Percentiles rank a stretch among this genome's conserved stretches.
These are phyloP conservation scores for Cyberlindnera mycetangii DNA, from an alignment of 805 yeast species.

Conservation along the genomic window DNA sequence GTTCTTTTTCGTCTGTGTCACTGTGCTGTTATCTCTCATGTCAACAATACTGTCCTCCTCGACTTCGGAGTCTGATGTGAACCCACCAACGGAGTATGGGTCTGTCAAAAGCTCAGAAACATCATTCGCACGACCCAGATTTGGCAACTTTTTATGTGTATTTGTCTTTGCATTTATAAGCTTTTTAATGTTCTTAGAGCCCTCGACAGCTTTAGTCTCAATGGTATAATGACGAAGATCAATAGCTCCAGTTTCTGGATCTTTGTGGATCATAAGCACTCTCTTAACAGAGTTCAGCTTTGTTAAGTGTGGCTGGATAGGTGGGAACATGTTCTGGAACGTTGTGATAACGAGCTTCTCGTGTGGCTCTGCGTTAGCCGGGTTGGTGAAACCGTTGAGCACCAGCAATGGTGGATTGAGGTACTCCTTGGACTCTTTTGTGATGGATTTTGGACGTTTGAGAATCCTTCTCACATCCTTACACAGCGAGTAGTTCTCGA, in stretches of 20 bases:
- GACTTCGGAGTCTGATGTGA: slow-evolving; percentile 89
- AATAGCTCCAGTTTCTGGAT: slow-evolving; percentile 64
- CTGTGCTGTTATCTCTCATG: slow-evolving; percentile 34
- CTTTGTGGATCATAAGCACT: slow-evolving; percentile 79
- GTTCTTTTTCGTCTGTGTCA: slow-evolving; percentile 21
- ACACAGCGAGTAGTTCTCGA: slow-evolving; percentile 71
- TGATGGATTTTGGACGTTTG: slow-evolving; percentile 75
- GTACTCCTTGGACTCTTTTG: slow-evolving; percentile 59
- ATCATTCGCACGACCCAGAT: slow-evolving; percentile 55
- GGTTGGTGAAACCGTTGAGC: slow-evolving; percentile 81
- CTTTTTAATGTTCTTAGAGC: slow-evolving; percentile 27
- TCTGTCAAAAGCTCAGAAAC: slow-evolving; percentile 82
- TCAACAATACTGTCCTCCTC: slow-evolving; percentile 88
- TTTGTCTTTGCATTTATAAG: slow-evolving; percentile 25
- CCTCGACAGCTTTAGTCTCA: slow-evolving; percentile 80
- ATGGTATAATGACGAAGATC: slow-evolving; percentile 90
- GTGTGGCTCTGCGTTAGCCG: slow-evolving; percentile 58
- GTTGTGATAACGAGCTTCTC: slow-evolving; percentile 84
- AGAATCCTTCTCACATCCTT: slow-evolving; percentile 73
- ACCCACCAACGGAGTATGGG: slow-evolving; percentile 74
- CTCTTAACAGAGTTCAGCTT: slow-evolving; percentile 73
- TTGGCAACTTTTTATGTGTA: slow-evolving; percentile 26
- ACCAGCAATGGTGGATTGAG: slow-evolving; percentile 85
- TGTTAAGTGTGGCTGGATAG: slow-evolving; percentile 82
- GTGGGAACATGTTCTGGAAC: slow-evolving; percentile 95